Evolutionary conservation across 345 rosid genomes (phyloP).

Genomic region (Triadica sebifera): DNA sequence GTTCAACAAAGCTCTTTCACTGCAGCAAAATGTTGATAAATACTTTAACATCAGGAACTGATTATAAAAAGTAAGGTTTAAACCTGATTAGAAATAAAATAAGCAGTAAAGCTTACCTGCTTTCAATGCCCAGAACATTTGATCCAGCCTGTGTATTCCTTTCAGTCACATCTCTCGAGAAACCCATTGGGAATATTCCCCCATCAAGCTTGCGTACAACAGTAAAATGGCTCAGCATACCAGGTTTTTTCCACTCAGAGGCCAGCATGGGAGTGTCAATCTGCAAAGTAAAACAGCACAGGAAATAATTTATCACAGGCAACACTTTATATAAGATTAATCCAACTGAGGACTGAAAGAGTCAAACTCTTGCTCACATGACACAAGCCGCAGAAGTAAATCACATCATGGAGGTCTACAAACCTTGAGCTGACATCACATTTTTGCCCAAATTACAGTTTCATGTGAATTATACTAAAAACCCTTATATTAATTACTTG

Average conservation of each 20-base stretch:
- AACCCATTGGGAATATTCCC: slow-evolving; percentile 93
- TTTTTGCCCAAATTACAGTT: background rate
- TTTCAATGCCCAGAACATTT: slow-evolving; percentile 68
- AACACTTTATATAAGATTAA: slow-evolving; percentile 7
- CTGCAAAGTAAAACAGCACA: slow-evolving; percentile 46
- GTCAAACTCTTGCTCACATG: background rate
- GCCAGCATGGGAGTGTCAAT: slow-evolving; percentile 90
- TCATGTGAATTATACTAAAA: slow-evolving; percentile 7
- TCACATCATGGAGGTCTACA: background rate
- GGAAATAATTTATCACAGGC: slow-evolving; percentile 13
- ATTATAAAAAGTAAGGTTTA: background rate
- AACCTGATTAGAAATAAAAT: slow-evolving; percentile 3
- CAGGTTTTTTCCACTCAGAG: slow-evolving; percentile 82
- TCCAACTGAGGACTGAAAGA: background rate
- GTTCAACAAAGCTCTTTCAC: slow-evolving; percentile 91
- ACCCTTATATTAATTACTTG: background rate
- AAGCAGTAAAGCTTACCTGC: slow-evolving; percentile 52
- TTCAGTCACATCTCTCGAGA: slow-evolving; percentile 74
- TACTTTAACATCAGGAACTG: slow-evolving; percentile 1
- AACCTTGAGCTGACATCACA: background rate
- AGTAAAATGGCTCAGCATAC: slow-evolving; percentile 77
- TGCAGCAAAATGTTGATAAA: slow-evolving; percentile 38
- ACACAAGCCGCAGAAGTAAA: background rate
- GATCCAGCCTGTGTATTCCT: slow-evolving; percentile 78
- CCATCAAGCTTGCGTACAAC: slow-evolving; percentile 93